Conservation (phyloP, 2,329 filamentous ascomycete genomes). For the Trichothecium sympodiale region DNA sequence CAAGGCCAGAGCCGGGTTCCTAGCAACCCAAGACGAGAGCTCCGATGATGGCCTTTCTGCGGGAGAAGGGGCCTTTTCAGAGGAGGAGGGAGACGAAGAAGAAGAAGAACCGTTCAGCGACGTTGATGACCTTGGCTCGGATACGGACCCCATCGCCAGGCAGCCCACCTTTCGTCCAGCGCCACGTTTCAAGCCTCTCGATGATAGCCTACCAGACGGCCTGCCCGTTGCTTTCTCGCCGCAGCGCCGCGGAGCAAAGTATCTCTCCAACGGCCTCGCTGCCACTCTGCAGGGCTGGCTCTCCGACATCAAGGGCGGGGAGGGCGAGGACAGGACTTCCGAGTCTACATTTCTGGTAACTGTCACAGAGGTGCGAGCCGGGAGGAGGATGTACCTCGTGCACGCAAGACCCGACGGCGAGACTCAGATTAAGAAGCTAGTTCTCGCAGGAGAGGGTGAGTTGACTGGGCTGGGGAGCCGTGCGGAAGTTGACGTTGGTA, state of each 20-base stretch:
- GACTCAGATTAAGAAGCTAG: constrained; percentile 11
- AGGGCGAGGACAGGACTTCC: constrained; percentile 8
- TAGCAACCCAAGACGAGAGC: neutral
- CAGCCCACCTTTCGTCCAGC: constrained; percentile 27
- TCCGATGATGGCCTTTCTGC: neutral
- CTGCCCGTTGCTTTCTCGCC: constrained; percentile 22
- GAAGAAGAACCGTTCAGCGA: constrained; percentile 3
- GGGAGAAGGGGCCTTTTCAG: constrained; percentile 1
- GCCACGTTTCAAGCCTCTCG: constrained; percentile 26
- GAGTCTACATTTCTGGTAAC: constrained; percentile 12
- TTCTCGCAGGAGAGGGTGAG: constrained; percentile 26
- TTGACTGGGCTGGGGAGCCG: constrained; percentile 22
- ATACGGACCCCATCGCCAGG: constrained; percentile 6
- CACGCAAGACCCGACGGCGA: constrained; percentile 7
- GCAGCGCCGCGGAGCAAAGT: constrained; percentile 22
- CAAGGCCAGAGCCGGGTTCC: neutral
- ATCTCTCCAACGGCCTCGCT: constrained; percentile 24
- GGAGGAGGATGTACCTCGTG: constrained; percentile 23
- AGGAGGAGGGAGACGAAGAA: constrained; percentile 7
- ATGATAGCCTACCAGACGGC: constrained; percentile 9
- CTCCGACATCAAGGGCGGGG: constrained; percentile 26
- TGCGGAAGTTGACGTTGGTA: constrained; percentile 16
- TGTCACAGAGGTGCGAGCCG: constrained; percentile 18
- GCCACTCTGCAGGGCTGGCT: constrained; percentile 28
- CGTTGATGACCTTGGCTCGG: constrained; percentile 8